Evolutionary conservation across 2,329 filamentous ascomycete genomes (phyloP), one percentile per base, ranked within the genome.

Genomic region (Trichoderma sp.): DNA sequence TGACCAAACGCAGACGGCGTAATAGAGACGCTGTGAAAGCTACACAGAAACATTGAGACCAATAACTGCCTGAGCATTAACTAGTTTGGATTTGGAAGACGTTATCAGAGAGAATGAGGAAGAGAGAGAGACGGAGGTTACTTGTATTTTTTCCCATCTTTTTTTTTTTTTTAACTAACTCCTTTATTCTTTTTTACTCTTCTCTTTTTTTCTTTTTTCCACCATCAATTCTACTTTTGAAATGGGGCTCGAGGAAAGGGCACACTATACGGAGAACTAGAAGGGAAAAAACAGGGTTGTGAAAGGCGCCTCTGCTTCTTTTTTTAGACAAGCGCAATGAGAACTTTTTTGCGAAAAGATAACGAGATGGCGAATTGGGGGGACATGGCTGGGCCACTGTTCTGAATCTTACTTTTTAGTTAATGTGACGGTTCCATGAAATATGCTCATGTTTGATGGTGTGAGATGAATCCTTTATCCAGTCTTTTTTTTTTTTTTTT

Each of bases 331-430:
- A 66, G 47, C 62, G 47, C 47, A 53, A 53, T 51, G 21, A 24
- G 21, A 9, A 4, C 24, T 34, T 66, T 66, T 66, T 68, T 56
- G 14, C 36, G n/a, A 24, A 18, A 32, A 56, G 39, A 61, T 56
- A 34, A 51, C 24, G 36, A 26, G 61, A 39, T 57, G 26, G 26
- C 21, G 15, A 21, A 5, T 14, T 8, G 34, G 34, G 56, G 28
- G 56, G 56, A 51, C 56, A 61, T 61, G 66, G 66, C 66, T 69
- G 66, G 66, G 66, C 66, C 66, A 69, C 34, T n/a, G 43, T 62
- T 62, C 39, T 62, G 63, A 53, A 62, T 53, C 30, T 53, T 53
- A 62, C 57, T n/a, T 34, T 34, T 53, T 70, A 53, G 39, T 70
- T 70, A 70, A 70, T 70, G 32, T 67, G 26, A 61, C 24, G 36